Base-by-base conservation (phyloP, 78 protist genomes). In the Corallochytrium limacisporum region DNA sequence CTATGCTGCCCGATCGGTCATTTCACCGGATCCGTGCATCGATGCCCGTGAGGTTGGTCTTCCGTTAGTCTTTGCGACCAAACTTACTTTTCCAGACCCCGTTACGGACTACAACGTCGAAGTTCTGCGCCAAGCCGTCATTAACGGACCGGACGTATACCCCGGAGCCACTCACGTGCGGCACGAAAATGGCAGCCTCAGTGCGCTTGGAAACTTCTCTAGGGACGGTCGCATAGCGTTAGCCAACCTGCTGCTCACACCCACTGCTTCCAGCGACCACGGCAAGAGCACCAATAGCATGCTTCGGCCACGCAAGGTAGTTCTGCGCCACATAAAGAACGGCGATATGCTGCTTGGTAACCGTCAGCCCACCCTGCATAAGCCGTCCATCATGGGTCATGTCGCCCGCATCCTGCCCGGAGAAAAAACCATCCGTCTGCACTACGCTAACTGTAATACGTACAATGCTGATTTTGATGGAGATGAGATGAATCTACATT, bases 331-430 rank as follows among this genome's bases (percentile, higher is more conserved):
- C 72, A 48, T 88, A 29, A 2, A 33, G 20, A 60, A 51, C 32
- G 99, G 98, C 40, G 99, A 97, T 50, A 32, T 48, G 33, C 69
- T 94, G 33, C 60, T 97, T 26, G 86, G 94, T 32, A 97, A 97
- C 75, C 87, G 99, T 28, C 99, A 97, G 69, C 99, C 99, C n/a
- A 94, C 99, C 15, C 89, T 97, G 37, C 99, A 97, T 78, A 84
- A 75, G 47, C 90, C 96, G 33, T 73, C 88, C 36, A 95, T 97
- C 48, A 88, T 88, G 97, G 89, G 95, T 16, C 95, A 92, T 56
- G 12, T 49, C 55, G 13, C 55, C 8, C 69, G 76, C 3, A 67
- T 85, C 6, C 66, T 82, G 29, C 12, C 42, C 26, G 36, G 32
- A 22, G 88, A 88, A 53, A 81, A 75, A n/a, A 85, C 94, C 49